phyloP scores from a whole-genome alignment of 2,329 filamentous ascomycete genomes.

The Ophiostoma sp. region DNA sequence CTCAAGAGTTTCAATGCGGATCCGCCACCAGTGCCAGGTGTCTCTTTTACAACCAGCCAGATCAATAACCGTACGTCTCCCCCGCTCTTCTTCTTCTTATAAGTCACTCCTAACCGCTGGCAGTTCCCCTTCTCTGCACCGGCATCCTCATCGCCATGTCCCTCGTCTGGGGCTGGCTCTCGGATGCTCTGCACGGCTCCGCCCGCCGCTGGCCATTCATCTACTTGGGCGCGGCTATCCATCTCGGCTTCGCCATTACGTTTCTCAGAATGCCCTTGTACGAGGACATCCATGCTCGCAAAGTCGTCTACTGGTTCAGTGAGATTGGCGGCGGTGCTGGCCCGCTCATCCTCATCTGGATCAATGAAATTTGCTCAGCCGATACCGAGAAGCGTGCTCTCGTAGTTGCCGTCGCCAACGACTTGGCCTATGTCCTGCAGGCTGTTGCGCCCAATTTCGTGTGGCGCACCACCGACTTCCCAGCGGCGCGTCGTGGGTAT shows the following conservation, averaged over 20 bases:
- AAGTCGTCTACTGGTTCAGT: conserved; percentile 42
- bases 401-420: conserved; percentile 32
- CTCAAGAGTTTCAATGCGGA: conserved; percentile 43
- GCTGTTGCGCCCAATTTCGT: conserved; percentile 43
- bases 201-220: conserved; percentile 42
- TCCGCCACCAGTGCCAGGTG: conserved; percentile 40
- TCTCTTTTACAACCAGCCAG: conserved; percentile 36
- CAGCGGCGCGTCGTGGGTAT: conserved; percentile 41
- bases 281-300: conserved; percentile 39
- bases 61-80: conserved; percentile 36
- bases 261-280: conserved; percentile 42
- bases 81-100: too few species aligned
- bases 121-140: conserved; percentile 37
- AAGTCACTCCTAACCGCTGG: neutral
- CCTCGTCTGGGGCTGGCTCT: conserved; percentile 41
- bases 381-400: conserved; percentile 36
- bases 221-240: conserved; percentile 40
- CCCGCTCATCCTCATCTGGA: conserved; percentile 41
- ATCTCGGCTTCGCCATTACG: conserved; percentile 37
- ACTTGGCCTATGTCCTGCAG: conserved; percentile 34
- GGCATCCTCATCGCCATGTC: conserved; percentile 41
- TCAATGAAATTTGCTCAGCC: conserved; percentile 33
- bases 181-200: conserved; percentile 38
- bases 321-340: conserved; percentile 41
- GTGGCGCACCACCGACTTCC: conserved; percentile 45